Evolutionary conservation across 2,329 filamentous ascomycete species (phyloP).

Genomic region (Tolypocladium endophyticum): DNA sequence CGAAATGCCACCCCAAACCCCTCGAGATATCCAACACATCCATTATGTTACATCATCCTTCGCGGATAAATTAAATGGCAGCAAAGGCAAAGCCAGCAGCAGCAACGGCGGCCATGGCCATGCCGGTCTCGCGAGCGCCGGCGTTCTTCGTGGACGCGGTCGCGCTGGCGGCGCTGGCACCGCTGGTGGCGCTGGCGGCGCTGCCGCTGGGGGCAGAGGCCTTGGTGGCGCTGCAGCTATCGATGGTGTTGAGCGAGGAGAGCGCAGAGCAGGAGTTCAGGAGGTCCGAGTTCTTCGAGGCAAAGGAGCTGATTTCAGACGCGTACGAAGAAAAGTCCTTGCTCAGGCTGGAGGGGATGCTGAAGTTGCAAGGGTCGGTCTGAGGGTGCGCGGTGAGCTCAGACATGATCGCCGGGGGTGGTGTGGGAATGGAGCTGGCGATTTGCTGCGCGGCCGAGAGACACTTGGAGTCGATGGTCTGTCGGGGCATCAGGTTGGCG

Average conservation of each 20-base stretch:
- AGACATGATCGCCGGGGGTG: constrained; percentile 16
- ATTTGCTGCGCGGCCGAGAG: constrained; percentile 11
- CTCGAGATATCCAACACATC: neutral
- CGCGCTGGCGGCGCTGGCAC: constrained; percentile 4
- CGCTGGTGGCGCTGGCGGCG: constrained; percentile 7
- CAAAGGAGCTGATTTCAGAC: constrained; percentile 19
- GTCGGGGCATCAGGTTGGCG: constrained; percentile 12
- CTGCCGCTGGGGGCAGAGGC: neutral
- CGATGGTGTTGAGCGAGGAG: neutral
- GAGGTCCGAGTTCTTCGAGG: constrained; percentile 13
- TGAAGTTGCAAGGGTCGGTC: constrained; percentile 22
- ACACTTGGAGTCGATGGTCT: constrained; percentile 12
- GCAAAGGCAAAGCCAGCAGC: constrained; percentile 17
- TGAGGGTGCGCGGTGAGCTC: constrained; percentile 12
- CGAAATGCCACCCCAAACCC: neutral
- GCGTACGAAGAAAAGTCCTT: constrained; percentile 20
- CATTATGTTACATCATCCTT: neutral
- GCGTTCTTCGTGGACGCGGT: constrained; percentile 4
- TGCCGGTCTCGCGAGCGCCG: constrained; percentile 14
- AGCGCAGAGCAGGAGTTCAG: constrained; percentile 16
- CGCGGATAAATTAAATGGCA: constrained; percentile 13
- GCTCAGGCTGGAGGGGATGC: constrained; percentile 18
- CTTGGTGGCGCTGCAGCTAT: constrained; percentile 2
- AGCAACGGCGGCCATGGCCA: constrained; percentile 18
- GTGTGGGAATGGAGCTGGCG: constrained; percentile 17